Base-by-base conservation (phyloP, 441 rosid genomes). In the Mallotus japonicus region DNA sequence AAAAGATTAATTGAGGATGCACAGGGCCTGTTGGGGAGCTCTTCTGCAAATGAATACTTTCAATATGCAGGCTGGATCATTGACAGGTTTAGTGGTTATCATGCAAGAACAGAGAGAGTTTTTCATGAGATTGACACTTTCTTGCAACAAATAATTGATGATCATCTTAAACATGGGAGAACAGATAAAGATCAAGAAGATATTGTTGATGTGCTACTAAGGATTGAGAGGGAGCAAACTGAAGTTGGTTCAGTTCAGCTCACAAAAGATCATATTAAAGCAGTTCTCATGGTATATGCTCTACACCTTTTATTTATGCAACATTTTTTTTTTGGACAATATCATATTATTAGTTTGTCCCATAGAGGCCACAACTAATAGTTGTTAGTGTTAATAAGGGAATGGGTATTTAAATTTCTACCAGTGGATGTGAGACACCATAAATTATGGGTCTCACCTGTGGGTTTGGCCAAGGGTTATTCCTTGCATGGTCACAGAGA, bases 281-380 rank as follows among this genome's bases (percentile, higher is more conserved):
- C 19, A 20, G 46, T 40, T 40, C 72, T 69, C 62, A 8, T 56
- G 72, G 72, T 69, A 54, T 54, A n/a, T n/a, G n/a, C 15, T 20
- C 9, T 8, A 19, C 12, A 19, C 12, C 14, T 24, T 16, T 17
- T 22, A 0, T 28, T 49, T 37, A 37, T 37, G 40, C 40, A 3
- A 37, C 40, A 37, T 4, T 34, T 34, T 34, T 34, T 34, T 34
- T 34, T 34, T 34, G 28, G 28, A 32, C 2, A 32, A 4, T 32
- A 32, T 32, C 4, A 4, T 1, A 32, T 32, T 34, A 5, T 34
- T 34, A 34, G 40, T 34, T 34, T 34, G 40, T 34, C 5, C 0
- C 2, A 34, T 34, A 34, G 4, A 4, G 5, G 40, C 5, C 40
- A 34, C 40, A 34, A 3, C 5, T 34, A 34, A 1, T 34, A 34